Base-by-base conservation (phyloP, 164 flowering plant species). In the Amborella trichopoda region DNA sequence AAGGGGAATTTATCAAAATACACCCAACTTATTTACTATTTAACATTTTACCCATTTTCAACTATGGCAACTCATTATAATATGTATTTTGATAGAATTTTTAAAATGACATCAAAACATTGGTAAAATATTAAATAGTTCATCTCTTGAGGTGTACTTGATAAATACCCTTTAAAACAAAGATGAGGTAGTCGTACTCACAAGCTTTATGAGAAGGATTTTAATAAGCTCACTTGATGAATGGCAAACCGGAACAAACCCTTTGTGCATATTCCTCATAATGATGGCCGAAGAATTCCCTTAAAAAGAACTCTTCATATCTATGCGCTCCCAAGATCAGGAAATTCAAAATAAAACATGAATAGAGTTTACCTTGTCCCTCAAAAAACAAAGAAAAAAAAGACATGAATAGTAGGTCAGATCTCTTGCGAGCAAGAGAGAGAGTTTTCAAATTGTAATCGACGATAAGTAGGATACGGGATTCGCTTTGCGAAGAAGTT, bases 221-320 rank as follows among this genome's bases (percentile, higher is more conserved):
- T n/a, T n/a, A n/a, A n/a, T n/a, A n/a, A n/a, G 34, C 24, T 75
- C 74, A 91, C 60, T 74, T 72, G 12, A 91, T 71, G 68, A 87
- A 84, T n/a, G 99, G 99, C 33, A 88, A 57, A 13, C 99, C 99
- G 33, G 99, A 84, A 33, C 81, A 70, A 55, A 86, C 83, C 34
- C 59, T 56, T 23, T 36, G 41, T 9, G 94, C 76, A 72, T 87
- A 93, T 14, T 64, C 86, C 33, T 62, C 84, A 39, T 88, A 84
- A 43, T 73, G 62, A 3, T 67, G 40, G 18, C 95, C 96, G 57
- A 93, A 93, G 64, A 84, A 93, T 61, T 74, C 81, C 66, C 68
- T 74, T 80, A 93, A 65, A 70, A 71, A 87, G 49, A 46, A 75
- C 77, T 93, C 99, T 59, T 93, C 99, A 61, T 87, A 88, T 19